Percentiles rank a stretch among this genome's conserved stretches.
Evolutionary conservation across 441 rosid genomes (phyloP).

Genomic region (Eruca vesicaria): DNA sequence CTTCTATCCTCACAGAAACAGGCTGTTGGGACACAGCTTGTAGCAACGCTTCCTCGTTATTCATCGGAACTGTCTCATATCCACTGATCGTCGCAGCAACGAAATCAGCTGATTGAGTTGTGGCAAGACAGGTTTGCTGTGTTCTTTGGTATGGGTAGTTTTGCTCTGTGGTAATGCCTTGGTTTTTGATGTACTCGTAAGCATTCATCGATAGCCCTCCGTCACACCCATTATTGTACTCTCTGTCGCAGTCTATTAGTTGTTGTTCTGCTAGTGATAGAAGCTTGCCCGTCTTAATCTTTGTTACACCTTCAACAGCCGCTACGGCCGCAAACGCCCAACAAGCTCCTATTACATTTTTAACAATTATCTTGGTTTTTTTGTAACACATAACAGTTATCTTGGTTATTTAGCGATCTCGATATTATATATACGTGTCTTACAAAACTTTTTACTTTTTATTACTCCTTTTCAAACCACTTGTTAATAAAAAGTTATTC

Average conservation of each 20-base stretch:
- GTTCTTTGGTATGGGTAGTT: conserved; percentile 32
- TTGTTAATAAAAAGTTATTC: background rate
- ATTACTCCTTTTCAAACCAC: background rate
- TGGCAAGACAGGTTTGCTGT: conserved; percentile 18
- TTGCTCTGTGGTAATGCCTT: conserved; percentile 28
- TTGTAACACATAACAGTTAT: no score
- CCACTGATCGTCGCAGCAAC: conserved; percentile 30
- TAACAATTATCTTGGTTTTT: background rate
- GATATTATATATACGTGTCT: no score
- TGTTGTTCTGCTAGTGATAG: conserved; percentile 41
- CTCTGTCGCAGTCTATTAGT: conserved; percentile 37
- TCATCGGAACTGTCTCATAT: conserved; percentile 39
- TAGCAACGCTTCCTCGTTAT: conserved; percentile 36
- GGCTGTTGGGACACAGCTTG: conserved; percentile 46
- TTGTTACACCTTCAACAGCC: conserved; percentile 30
- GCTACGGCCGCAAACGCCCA: conserved; percentile 26
- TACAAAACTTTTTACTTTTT: no score
- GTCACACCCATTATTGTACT: conserved; percentile 13
- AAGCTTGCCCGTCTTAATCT: conserved; percentile 29
- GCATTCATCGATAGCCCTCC: conserved; percentile 38
- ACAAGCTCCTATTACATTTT: conserved; percentile 3
- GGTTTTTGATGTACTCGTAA: conserved; percentile 27
- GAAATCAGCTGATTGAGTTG: background rate
- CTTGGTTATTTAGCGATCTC: background rate
- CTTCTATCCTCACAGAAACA: conserved; percentile 41